phyloP scores from a whole-genome alignment of 768 basidiomycete species.

The Lactifluus volemus region DNA sequence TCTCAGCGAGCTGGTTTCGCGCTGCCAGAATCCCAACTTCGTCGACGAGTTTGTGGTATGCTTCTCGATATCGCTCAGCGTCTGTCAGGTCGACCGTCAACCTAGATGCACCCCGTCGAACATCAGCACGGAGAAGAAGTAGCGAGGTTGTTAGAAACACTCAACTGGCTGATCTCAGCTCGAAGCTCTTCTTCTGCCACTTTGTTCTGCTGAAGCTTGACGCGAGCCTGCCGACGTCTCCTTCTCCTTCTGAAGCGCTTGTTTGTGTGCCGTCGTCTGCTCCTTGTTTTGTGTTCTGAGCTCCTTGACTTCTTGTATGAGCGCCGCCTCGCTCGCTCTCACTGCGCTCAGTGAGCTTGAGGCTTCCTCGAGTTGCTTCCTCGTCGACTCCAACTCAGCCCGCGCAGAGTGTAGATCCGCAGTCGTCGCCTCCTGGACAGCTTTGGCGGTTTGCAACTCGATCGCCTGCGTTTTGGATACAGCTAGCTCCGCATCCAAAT shows the following conservation, averaged over 20 bases:
- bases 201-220: conserved; percentile 45
- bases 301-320: conserved; percentile 24
- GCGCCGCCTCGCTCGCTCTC: conserved; percentile 20
- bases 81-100: conserved; percentile 46
- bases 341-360: conserved; percentile 18
- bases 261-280: conserved; percentile 26
- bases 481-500: conserved; percentile 13
- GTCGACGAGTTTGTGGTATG: conserved; percentile 56
- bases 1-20: conserved; percentile 70
- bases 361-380: conserved; percentile 21
- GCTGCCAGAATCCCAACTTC: conserved; percentile 57
- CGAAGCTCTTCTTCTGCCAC: conserved; percentile 61
- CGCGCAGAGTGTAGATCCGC: conserved; percentile 31
- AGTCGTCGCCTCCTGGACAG: conserved; percentile 35
- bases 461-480: conserved; percentile 22
- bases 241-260: conserved; percentile 25
- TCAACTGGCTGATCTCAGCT: conserved; percentile 58
- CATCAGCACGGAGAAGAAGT: background rate
- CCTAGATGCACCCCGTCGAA: conserved; percentile 22
- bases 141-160: conserved; percentile 22
- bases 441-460: conserved; percentile 35
- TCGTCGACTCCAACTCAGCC: conserved; percentile 19
- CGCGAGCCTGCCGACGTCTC: conserved; percentile 40
- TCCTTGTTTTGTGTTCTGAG: conserved; percentile 26
- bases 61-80: conserved; percentile 57